Conservation (phyloP, 768 basidiomycete genomes). For the Termitomyces eurrhizus region DNA sequence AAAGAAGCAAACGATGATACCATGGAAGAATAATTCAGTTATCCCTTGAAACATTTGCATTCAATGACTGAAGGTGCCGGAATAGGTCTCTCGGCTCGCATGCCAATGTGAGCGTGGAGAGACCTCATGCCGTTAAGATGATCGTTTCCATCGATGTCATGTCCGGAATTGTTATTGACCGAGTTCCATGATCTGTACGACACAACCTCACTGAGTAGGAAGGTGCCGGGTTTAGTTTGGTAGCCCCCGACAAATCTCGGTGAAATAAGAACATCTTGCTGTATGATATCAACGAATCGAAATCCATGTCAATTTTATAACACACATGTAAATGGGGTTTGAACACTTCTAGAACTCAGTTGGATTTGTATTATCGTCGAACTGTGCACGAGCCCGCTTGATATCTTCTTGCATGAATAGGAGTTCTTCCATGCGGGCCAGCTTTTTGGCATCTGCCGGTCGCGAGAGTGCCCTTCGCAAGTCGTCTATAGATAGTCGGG, state of each 20-base stretch:
- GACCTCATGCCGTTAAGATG: not conserved
- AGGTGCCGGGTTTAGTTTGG: not conserved
- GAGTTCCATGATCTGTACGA: not conserved
- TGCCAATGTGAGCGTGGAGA: constrained; percentile 1
- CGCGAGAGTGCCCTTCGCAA: constrained; percentile 74
- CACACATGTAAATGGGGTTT: constrained; percentile 4
- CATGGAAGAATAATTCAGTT: constrained; percentile 61
- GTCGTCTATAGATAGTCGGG: constrained; percentile 83
- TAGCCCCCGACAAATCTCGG: not conserved
- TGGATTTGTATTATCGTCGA: constrained; percentile 45
- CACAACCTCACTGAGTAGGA: constrained; percentile 5
- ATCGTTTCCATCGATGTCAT: not conserved
- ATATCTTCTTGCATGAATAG: constrained; percentile 94
- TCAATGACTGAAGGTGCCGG: constrained; percentile 5
- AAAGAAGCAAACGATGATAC: constrained; percentile 38
- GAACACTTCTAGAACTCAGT: constrained; percentile 36
- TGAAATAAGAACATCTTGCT: constrained; percentile 7
- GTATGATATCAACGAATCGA: constrained; percentile 1
- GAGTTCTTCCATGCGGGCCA: constrained; percentile 89
- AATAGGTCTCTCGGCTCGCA: constrained; percentile 12
- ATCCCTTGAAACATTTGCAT: constrained; percentile 5
- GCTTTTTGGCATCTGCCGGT: constrained; percentile 88
- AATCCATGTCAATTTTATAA: not conserved
- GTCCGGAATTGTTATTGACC: not conserved
- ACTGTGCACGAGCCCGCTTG: constrained; percentile 80